Evolutionary conservation across 225 moss, liverwort and hornwort genomes (phyloP), one percentile per base, ranked within the genome.

Genomic region (Thuidium tamariscinum): DNA sequence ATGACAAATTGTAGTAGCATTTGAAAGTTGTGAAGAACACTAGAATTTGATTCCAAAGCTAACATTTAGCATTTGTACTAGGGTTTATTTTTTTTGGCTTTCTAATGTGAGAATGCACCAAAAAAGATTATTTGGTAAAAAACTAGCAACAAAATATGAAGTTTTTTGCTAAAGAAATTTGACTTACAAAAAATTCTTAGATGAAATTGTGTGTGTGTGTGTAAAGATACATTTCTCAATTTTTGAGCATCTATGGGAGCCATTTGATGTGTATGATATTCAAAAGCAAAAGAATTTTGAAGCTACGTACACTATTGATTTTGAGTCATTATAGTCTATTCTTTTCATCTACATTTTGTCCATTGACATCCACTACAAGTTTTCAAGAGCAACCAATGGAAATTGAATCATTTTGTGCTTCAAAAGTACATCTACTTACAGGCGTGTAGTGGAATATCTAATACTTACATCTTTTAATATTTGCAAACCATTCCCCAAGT

Each of bases 301-400:
- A 41, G 9, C 26, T 26, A 26, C n/a, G n/a, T n/a, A n/a, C 5
- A 15, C 5, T 14, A 39, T 5, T 69, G 2, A 7, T 39, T 68
- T 39, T 37, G 4, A 68, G 2, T 2, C 23, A 68, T 37, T 39
- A 4, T 13, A 39, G 3, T 68, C 7, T 39, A 68, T 23, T 1
- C 3, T 67, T 63, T 19, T 67, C 13, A 39, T 13, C 7, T 67
- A 37, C 23, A 67, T 13, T 37, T 67, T 0, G 2, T 0, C 23
- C 4, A 23, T 1, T 0, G 2, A n/a, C n/a, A n/a, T n/a, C n/a
- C n/a, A n/a, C n/a, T n/a, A 4, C 3, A 39, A 37, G 8, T 14
- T 65, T 66, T 21, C 4, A 66, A 66, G 4, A 7, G 23, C 13
- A 39, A 39, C 0, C 7, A 23, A 37, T 67, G 7, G 37, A 4